Percentiles rank a stretch among this genome's conserved stretches.
Conservation (phyloP, 1,284 basidiomycete genomes). For the Naganishia liquefaciens region DNA sequence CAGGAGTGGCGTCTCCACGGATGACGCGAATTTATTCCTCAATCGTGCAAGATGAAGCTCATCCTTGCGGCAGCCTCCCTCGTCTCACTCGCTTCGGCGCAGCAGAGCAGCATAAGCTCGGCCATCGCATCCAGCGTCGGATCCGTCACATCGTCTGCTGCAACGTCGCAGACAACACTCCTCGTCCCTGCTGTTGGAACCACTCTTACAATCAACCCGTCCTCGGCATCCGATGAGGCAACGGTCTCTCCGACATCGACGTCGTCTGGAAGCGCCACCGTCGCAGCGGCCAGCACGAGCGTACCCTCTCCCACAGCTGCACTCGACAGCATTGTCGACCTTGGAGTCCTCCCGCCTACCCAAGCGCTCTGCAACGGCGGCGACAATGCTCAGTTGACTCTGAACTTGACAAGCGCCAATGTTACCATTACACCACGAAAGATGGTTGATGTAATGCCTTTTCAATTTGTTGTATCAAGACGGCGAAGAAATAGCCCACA, state of each 20-base stretch:
- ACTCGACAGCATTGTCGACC: slow-evolving; percentile 62
- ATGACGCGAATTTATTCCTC: too few relatives aligned
- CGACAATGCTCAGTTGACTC: not conserved
- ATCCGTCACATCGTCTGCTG: too few relatives aligned
- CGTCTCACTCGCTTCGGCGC: too few relatives aligned
- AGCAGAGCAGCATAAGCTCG: too few relatives aligned
- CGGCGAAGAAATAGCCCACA: not conserved
- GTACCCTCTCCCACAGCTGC: slow-evolving; percentile 66
- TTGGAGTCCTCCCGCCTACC: slow-evolving; percentile 66
- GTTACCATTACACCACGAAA: slow-evolving; percentile 28
- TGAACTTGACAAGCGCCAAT: slow-evolving; percentile 21
- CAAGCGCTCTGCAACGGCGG: slow-evolving; percentile 53
- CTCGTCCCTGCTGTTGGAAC: slow-evolving; percentile 8
- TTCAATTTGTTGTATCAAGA: not conserved
- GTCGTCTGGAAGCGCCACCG: not conserved
- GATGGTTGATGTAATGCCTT: slow-evolving; percentile 11
- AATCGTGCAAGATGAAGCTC: too few relatives aligned
- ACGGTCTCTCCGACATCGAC: not conserved
- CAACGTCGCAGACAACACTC: not conserved
- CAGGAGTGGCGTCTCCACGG: too few relatives aligned
- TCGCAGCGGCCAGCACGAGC: slow-evolving; percentile 60
- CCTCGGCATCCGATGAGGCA: not conserved
- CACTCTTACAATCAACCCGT: slow-evolving; percentile 12
- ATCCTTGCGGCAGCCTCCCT: too few relatives aligned
- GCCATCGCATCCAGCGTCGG: too few relatives aligned